Evolutionary conservation across 139 green algal species (phyloP).

Genomic region (Chlamydomonas sphaeroides): DNA sequence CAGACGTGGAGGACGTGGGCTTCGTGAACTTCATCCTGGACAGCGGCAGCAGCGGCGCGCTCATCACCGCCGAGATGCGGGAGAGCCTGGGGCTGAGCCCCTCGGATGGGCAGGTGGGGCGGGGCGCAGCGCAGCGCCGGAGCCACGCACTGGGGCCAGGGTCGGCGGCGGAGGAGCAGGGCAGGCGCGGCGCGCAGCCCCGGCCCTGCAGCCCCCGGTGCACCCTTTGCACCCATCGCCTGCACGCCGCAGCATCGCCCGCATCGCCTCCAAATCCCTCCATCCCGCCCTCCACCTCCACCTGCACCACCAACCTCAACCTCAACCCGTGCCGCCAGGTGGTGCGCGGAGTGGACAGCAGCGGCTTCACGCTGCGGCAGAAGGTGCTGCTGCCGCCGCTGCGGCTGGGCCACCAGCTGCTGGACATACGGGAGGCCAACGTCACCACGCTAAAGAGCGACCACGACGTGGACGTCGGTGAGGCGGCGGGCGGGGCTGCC

Average conservation of each 20-base stretch:
- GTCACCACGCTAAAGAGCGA: conserved; percentile 36
- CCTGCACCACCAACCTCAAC: too few species aligned
- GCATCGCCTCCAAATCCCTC: too few species aligned
- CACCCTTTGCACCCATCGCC: too few species aligned
- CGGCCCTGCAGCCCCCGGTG: too few species aligned
- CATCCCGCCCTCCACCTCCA: too few species aligned
- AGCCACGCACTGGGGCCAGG: too few species aligned
- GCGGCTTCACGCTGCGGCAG: conserved; percentile 32
- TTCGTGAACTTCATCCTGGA: conserved; percentile 47
- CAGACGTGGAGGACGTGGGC: conserved; percentile 41
- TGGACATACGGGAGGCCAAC: conserved; percentile 22
- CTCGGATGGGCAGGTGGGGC: conserved; percentile 21
- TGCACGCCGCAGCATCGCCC: too few species aligned
- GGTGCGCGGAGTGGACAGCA: conserved; percentile 33
- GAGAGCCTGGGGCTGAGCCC: conserved; percentile 39
- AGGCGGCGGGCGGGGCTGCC: too few species aligned
- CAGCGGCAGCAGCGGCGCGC: conserved; percentile 38
- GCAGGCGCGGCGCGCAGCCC: too few species aligned
- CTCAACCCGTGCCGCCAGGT: too few species aligned
- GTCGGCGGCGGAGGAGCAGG: not conserved
- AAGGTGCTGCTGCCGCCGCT: conserved; percentile 32
- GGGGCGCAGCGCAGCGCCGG: too few species aligned
- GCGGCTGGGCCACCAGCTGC: conserved; percentile 19
- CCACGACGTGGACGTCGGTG: conserved; percentile 38
- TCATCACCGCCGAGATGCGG: conserved; percentile 41